phyloP scores from a whole-genome alignment of 2,329 filamentous ascomycete genomes.

The Ceratocystis albifundus region DNA sequence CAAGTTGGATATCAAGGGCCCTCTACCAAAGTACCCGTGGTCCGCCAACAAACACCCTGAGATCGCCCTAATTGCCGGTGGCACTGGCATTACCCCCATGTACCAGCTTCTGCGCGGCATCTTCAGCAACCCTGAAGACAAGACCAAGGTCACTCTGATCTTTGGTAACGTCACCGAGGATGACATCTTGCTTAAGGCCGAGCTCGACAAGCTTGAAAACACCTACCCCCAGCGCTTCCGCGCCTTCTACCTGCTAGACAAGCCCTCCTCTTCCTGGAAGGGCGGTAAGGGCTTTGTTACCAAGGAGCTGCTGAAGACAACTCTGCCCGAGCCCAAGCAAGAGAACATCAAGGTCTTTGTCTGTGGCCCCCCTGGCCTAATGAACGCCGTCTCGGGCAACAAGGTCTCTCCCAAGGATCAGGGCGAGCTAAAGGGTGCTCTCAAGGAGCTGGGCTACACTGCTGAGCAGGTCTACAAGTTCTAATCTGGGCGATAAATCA shows the following conservation, averaged over 20 bases:
- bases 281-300: slow-evolving; percentile 70
- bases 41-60: slow-evolving; percentile 84
- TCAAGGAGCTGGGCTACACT: slow-evolving; percentile 66
- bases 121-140: slow-evolving; percentile 91
- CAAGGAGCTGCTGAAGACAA: slow-evolving; percentile 89
- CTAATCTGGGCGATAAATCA: slow-evolving; percentile 32
- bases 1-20: slow-evolving; percentile 82
- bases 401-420: slow-evolving; percentile 93
- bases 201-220: slow-evolving; percentile 82
- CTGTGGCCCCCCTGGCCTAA: slow-evolving; percentile 82
- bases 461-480: slow-evolving; percentile 90
- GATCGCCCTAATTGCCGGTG: slow-evolving; percentile 78
- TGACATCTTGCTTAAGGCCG: slow-evolving; percentile 81
- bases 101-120: slow-evolving; percentile 86
- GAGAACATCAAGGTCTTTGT: slow-evolving; percentile 95
- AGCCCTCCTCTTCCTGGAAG: slow-evolving; percentile 64
- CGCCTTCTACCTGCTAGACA: slow-evolving; percentile 86
- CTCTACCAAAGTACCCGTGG: slow-evolving; percentile 89
- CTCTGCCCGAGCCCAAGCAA: slow-evolving; percentile 81
- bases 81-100: slow-evolving; percentile 96
- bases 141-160: slow-evolving; percentile 93
- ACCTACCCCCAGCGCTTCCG: slow-evolving; percentile 90
- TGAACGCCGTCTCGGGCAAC: slow-evolving; percentile 79
- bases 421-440: slow-evolving; percentile 69
- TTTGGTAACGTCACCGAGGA: slow-evolving; percentile 84